Evolutionary conservation across 257 asterid genomes (phyloP), one percentile per base, ranked within the genome.

Genomic region (Solanum medicagineum): DNA sequence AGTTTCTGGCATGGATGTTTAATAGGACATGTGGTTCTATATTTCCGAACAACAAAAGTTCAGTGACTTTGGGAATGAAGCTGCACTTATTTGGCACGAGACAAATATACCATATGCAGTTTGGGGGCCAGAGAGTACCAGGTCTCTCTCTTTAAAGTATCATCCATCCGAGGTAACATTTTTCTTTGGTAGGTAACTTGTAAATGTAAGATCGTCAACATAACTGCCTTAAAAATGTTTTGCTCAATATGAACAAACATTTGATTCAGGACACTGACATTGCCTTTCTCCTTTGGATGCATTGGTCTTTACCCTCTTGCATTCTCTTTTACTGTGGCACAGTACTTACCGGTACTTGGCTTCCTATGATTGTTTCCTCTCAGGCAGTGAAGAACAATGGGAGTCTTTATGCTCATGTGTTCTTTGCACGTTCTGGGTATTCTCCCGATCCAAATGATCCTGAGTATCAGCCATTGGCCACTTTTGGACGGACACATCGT

Each of bases 1-100:
- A 79, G 26, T 79, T 79, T 79, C 65, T 26, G 49, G 6, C 65
- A 26, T 79, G 83, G 17, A 32, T 29, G 57, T 86, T 80, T 86
- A 81, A 80, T 94, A 96, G 99, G 99, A 97, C 88, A 92, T 97
- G 98, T 97, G 97, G 97, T 77, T 95, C 71, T 97, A 95, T 90
- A 91, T 97, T 83, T 97, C 99, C 5, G 97, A 92, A 70, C 88
- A 92, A 80, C 95, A 95, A 81, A 91, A 85, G 11, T 94, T 97
- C 81, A 89, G 87, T 84, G 98, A 97, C 89, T 96, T 97, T 73
- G 90, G 97, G 57, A 94, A 83, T 89, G 98, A 97, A 91, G 85
- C 90, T 79, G 94, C 97, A 77, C 97, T 97, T 79, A 87, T 92
- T 84, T 96, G 99, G 99, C 97, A 96, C 60, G 99, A 96, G 93